Evolutionary conservation across 2,329 filamentous ascomycete species (phyloP).

Genomic region (Nemania abortiva): DNA sequence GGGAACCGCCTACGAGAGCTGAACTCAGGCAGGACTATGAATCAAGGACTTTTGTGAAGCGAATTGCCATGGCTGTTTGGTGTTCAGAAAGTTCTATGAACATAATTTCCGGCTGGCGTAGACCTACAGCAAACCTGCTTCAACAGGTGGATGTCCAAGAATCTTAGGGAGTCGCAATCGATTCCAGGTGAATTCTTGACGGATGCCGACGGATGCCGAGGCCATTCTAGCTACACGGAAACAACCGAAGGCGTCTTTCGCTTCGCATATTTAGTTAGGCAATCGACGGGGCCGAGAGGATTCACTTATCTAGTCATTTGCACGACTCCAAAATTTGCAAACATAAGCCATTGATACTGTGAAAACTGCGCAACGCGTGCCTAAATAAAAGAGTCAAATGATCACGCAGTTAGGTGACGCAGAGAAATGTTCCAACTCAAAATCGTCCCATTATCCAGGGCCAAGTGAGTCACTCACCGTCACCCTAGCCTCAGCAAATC

Average conservation of each 20-base stretch:
- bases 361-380: background rate
- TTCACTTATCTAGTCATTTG: too few species aligned
- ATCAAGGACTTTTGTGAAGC: background rate
- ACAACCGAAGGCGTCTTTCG: background rate
- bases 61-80: background rate
- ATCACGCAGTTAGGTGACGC: background rate
- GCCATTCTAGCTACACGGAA: background rate
- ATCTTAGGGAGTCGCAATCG: too few species aligned
- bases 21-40: background rate
- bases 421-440: background rate
- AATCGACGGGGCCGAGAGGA: background rate
- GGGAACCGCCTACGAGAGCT: background rate
- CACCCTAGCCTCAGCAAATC: background rate
- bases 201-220: background rate
- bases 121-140: background rate
- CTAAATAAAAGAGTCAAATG: slow-evolving; percentile 10
- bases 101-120: background rate
- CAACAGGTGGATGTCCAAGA: background rate
- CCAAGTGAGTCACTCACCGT: slow-evolving; percentile 12
- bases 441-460: background rate
- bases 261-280: background rate
- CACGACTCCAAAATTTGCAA: too few species aligned
- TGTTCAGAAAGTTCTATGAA: background rate
- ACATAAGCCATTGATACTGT: background rate
- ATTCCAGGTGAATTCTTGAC: too few species aligned